These are phyloP conservation scores for Neurospora sp. DNA, from an alignment of 495 filamentous ascomycete genomes.

Conservation along the genomic window DNA sequence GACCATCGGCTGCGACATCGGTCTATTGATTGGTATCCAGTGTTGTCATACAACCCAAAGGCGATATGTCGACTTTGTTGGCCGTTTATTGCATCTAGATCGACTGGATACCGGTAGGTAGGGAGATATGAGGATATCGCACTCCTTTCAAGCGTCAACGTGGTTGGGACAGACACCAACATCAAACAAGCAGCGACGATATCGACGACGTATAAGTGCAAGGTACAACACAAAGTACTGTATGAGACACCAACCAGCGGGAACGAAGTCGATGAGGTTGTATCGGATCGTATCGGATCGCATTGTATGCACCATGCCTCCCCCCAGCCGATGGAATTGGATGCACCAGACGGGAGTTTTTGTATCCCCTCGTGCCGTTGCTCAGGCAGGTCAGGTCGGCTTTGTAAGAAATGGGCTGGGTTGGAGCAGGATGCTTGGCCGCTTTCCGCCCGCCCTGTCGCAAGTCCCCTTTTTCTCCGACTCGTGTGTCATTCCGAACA, in stretches of 20 bases:
- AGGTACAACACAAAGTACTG: neutral
- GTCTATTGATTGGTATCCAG: neutral
- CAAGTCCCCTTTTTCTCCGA: slow-evolving; percentile 11
- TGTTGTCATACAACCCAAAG: neutral
- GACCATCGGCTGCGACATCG: neutral
- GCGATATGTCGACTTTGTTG: neutral
- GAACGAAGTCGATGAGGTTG: neutral
- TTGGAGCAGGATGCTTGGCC: neutral
- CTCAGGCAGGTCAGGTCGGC: neutral
- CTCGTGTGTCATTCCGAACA: slow-evolving; percentile 9
- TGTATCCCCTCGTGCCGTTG: neutral
- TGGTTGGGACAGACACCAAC: neutral
- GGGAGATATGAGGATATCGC: neutral
- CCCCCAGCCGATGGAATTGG: neutral
- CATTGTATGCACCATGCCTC: neutral
- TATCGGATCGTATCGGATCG: neutral
- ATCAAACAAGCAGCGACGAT: neutral
- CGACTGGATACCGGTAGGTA: neutral
- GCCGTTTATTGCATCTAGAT: neutral
- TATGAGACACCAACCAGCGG: neutral
- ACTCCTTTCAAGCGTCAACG: neutral
- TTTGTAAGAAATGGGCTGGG: neutral
- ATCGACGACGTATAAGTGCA: neutral
- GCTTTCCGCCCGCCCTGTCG: neutral
- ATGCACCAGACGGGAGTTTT: neutral